Conservation (phyloP, 148 eudicot genomes). For the Selenicereus undatus region DNA sequence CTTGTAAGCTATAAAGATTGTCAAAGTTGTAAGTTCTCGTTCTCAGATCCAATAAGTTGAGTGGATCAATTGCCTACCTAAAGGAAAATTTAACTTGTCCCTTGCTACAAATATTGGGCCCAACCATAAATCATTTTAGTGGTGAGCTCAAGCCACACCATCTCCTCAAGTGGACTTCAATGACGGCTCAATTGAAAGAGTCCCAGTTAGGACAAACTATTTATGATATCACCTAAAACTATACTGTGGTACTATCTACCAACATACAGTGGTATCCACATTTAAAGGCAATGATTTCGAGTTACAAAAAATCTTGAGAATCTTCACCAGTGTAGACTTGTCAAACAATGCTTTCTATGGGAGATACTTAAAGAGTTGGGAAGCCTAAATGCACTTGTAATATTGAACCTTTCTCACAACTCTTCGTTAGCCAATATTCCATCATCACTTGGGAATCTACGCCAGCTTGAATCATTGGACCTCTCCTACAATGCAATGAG, state of each 20-base stretch:
- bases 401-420: constrained; percentile 40
- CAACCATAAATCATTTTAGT: constrained; percentile 39
- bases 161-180: constrained; percentile 20
- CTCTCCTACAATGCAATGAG: no score
- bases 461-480: no score
- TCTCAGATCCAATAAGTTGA: constrained; percentile 21
- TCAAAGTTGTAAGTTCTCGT: constrained; percentile 44
- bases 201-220: neutral
- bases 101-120: constrained; percentile 46
- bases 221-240: neutral
- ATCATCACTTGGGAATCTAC: no score
- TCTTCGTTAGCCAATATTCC: constrained; percentile 28
- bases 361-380: constrained; percentile 26
- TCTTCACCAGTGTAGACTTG: constrained; percentile 16
- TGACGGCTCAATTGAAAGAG: constrained; percentile 15
- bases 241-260: neutral
- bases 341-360: constrained; percentile 30
- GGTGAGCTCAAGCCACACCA: constrained; percentile 14
- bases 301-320: constrained; percentile 16
- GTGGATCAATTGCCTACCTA: constrained; percentile 25
- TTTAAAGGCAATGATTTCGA: neutral
- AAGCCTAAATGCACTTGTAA: constrained; percentile 14
- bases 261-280: constrained; percentile 12
- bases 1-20: constrained; percentile 35
- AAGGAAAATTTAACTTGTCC: constrained; percentile 15